Base-by-base conservation (phyloP, 192 early-diverging fungal species). In the Coemansia sp. region DNA sequence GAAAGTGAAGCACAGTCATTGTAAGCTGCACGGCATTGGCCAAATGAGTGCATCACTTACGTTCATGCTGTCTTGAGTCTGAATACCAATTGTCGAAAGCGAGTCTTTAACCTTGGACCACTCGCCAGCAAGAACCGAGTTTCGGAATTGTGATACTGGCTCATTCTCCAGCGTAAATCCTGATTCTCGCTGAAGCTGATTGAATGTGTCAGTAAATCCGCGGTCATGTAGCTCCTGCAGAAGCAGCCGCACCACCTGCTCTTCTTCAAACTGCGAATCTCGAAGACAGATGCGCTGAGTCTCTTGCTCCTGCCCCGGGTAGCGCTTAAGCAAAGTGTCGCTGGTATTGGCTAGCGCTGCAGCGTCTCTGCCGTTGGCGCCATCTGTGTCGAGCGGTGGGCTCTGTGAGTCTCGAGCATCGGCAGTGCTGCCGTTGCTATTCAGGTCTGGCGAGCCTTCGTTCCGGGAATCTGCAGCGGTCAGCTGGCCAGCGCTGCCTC, bases 221-320 rank as follows among this genome's bases (percentile, higher is more conserved):
- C 95, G 75, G 60, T 92, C 90, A 35, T 84, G 79, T 41, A 97
- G 79, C 58, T 92, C 86, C 75, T 98, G 96, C 19, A 94, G 71
- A 67, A 98, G 89, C 11, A 98, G 76, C 25, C 95, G 86, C 27
- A 95, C 90, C 4, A 95, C 81, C 68, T 98, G 95, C 45, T 88
- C 78, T 47, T 81, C 79, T 21, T 60, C 64, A 52, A 76, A 76
- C 56, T 76, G 65, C 19, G 73, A 75, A 5, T 75, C 63, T 15
- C 74, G 79, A 27, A 81, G 74, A 27, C 77, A 75, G 19, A 45
- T 65, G 63, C 77, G 77, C 43, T 43, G 62, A 10, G 69, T 24
- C 59, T 80, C 65, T 52, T 80, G 66, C 21, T 57, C 48, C 2
- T 58, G 62, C 21, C 77, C 72, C 24, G 77, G 72, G 27, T 75